Conservation (phyloP, 805 yeast genomes). For the Komagataella populi region DNA sequence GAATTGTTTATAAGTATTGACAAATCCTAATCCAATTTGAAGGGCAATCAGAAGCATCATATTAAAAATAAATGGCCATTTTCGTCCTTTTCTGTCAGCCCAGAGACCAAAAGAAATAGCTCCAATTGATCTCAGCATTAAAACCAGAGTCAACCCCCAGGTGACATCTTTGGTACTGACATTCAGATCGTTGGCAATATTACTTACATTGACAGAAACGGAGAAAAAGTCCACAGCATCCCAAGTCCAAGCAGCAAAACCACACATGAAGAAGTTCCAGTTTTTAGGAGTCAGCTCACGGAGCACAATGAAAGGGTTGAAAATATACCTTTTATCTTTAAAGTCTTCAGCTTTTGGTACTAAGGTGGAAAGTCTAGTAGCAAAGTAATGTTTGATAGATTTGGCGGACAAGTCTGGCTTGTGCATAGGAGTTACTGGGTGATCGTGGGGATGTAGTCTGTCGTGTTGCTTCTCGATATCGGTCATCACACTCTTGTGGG, state of each 20-base stretch:
- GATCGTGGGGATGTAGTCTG: not conserved
- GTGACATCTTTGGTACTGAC: conserved; percentile 35
- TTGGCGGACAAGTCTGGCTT: conserved; percentile 16
- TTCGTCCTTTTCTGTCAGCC: conserved; percentile 50
- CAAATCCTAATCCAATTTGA: conserved; percentile 55
- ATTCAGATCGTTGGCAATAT: conserved; percentile 31
- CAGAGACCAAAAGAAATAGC: conserved; percentile 45
- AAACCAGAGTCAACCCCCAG: conserved; percentile 56
- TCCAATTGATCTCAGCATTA: conserved; percentile 58
- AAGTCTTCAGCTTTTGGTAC: conserved; percentile 29
- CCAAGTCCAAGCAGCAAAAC: conserved; percentile 49
- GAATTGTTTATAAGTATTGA: conserved; percentile 39
- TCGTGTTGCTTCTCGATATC: not conserved
- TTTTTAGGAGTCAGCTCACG: conserved; percentile 32
- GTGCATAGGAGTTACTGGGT: conserved; percentile 2
- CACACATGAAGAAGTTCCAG: conserved; percentile 42
- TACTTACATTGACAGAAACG: conserved; percentile 35
- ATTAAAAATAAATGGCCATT: conserved; percentile 39
- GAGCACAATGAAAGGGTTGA: conserved; percentile 56
- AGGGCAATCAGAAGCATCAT: conserved; percentile 31
- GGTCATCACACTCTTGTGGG: not conserved
- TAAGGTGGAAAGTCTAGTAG: conserved; percentile 34
- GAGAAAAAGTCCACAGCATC: conserved; percentile 55
- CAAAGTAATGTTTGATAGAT: conserved; percentile 22
- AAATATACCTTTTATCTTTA: conserved; percentile 8